A percentile compares a stretch with the other conserved stretches of the same genome.
phyloP scores from a whole-genome alignment of 129 eudicot species.

The carrot (Daucus carota) region DH1_v3.0 NC_030384.2:47486001-47486500 shows the following conservation, averaged over 20 bases:
- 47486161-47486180: background rate
- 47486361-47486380: background rate
- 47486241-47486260: too few species aligned
- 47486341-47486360: background rate
- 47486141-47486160: background rate
- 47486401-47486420: background rate
- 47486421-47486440: background rate
- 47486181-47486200: background rate
- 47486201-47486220: background rate
- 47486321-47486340: background rate
- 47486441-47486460: background rate
- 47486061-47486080: background rate
- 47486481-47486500: background rate
- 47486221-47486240: background rate
- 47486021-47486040: background rate
- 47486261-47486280: too few species aligned
- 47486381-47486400: background rate
- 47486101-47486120: background rate
- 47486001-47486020: background rate
- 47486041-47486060: background rate
- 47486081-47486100: background rate
- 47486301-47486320: background rate
- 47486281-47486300: too few species aligned
- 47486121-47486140: background rate
- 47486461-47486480: background rate